phyloP scores from a whole-genome alignment of 805 yeast genomes.

The Grigorovia transvaalensis region DNA sequence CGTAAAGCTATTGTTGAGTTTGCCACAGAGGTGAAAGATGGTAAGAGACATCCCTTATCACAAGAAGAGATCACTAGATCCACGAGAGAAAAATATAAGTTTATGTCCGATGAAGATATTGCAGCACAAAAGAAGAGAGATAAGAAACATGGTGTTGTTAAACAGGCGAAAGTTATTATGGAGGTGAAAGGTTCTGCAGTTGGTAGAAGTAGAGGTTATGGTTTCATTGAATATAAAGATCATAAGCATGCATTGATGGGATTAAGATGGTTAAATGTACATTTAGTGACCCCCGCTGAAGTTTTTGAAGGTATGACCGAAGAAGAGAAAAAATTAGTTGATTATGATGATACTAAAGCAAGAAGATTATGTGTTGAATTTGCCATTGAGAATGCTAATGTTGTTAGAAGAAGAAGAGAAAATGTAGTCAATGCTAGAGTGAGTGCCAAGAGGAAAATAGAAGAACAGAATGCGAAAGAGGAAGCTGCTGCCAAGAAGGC shows the following conservation, averaged over 20 bases:
- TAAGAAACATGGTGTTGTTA: slow-evolving; percentile 81
- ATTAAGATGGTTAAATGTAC: slow-evolving; percentile 92
- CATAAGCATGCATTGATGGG: slow-evolving; percentile 93
- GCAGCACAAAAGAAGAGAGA: slow-evolving; percentile 39
- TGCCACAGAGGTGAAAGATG: slow-evolving; percentile 77
- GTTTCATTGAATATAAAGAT: slow-evolving; percentile 86
- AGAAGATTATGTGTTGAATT: slow-evolving; percentile 87
- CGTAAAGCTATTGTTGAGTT: slow-evolving; percentile 91
- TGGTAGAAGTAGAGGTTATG: slow-evolving; percentile 95
- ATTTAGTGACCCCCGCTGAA: slow-evolving; percentile 65
- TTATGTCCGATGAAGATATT: slow-evolving; percentile 31
- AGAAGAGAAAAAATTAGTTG: slow-evolving; percentile 50
- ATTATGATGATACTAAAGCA: slow-evolving; percentile 44
- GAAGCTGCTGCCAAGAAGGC: slow-evolving; percentile 12
- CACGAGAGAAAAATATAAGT: slow-evolving; percentile 46
- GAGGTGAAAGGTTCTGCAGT: slow-evolving; percentile 79
- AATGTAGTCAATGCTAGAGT: slow-evolving; percentile 38
- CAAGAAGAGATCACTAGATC: slow-evolving; percentile 85
- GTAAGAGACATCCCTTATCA: slow-evolving; percentile 68
- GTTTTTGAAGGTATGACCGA: slow-evolving; percentile 58
- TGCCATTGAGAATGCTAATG: slow-evolving; percentile 92
- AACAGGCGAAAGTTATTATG: slow-evolving; percentile 85
- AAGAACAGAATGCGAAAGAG: slow-evolving; percentile 13
- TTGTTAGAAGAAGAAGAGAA: slow-evolving; percentile 81
- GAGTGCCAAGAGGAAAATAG: slow-evolving; percentile 22